Conservation (phyloP, 2,329 filamentous ascomycete species). For the Microsporum ferrugineum region DNA sequence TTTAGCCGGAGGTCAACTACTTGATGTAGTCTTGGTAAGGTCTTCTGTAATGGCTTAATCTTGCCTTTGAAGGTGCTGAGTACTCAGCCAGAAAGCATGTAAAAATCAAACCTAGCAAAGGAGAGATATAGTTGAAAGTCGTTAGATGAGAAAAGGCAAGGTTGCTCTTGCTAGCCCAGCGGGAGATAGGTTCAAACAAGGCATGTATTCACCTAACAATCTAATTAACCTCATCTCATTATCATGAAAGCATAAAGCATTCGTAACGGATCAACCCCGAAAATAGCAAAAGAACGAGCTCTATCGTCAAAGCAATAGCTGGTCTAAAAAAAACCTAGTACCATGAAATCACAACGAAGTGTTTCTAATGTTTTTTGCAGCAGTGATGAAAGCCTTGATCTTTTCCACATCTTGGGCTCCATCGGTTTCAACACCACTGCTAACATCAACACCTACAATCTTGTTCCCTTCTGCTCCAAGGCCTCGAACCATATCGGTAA, state of each 20-base stretch:
- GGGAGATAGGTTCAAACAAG: background rate
- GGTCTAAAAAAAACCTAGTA: background rate
- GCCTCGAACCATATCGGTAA: slow-evolving; percentile 52
- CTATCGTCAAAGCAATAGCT: background rate
- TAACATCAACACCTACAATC: slow-evolving; percentile 79
- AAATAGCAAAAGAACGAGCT: background rate
- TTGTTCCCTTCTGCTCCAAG: slow-evolving; percentile 50
- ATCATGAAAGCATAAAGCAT: background rate
- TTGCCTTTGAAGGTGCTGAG: too few relatives aligned
- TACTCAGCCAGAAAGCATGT: too few relatives aligned
- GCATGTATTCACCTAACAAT: background rate
- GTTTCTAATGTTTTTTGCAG: slow-evolving; percentile 47
- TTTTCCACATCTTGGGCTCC: slow-evolving; percentile 70
- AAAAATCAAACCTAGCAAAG: background rate
- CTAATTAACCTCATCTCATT: slow-evolving; percentile 1
- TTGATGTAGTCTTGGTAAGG: background rate
- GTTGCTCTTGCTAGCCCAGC: background rate
- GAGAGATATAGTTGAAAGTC: background rate
- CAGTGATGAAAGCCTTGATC: slow-evolving; percentile 68
- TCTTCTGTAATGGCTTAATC: background rate
- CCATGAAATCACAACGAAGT: background rate
- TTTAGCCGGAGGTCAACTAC: background rate
- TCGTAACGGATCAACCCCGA: background rate
- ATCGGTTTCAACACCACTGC: slow-evolving; percentile 79
- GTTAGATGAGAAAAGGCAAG: background rate